Percentiles rank a stretch among this genome's conserved stretches.
phyloP scores from a whole-genome alignment of 495 filamentous ascomycete species.

The Penicilliopsis zonata region DNA sequence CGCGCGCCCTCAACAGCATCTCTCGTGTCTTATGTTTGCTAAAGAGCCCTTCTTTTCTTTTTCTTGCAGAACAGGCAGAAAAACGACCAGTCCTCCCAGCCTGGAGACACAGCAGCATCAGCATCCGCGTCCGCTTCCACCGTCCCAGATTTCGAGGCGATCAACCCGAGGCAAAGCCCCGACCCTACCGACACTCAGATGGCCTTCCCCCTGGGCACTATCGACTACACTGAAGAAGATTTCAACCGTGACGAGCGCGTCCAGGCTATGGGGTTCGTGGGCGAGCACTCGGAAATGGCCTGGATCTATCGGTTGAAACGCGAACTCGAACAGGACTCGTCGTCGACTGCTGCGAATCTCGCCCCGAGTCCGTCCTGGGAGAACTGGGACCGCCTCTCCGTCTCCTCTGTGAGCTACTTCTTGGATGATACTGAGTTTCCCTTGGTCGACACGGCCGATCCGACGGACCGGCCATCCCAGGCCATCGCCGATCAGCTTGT shows the following conservation, averaged over 20 bases:
- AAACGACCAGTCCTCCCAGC: conserved; percentile 1
- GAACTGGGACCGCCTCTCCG: conserved; percentile 12
- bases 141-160: conserved; percentile 9
- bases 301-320: conserved; percentile 44
- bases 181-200: conserved; percentile 17
- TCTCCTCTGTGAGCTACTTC: conserved; percentile 40
- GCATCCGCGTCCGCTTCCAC: conserved; percentile 6
- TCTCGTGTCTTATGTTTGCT: no score
- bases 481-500: conserved; percentile 41
- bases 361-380: conserved; percentile 6
- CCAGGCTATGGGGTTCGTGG: conserved; percentile 45
- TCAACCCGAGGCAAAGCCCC: conserved; percentile 3
- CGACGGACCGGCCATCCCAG: conserved; percentile 34
- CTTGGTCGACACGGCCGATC: conserved; percentile 30
- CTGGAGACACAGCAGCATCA: conserved; percentile 7
- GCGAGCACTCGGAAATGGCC: conserved; percentile 48
- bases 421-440: conserved; percentile 39
- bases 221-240: conserved; percentile 48
- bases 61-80: conserved; percentile 5
- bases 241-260: conserved; percentile 39
- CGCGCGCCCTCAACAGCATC: no score
- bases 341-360: not conserved
- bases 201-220: conserved; percentile 32
- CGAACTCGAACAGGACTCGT: conserved; percentile 16
- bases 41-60: not conserved